A percentile compares a stretch with the other conserved stretches of the same genome.
phyloP scores from a whole-genome alignment of 805 yeast genomes.

The Ogataea haglerorum region DNA sequence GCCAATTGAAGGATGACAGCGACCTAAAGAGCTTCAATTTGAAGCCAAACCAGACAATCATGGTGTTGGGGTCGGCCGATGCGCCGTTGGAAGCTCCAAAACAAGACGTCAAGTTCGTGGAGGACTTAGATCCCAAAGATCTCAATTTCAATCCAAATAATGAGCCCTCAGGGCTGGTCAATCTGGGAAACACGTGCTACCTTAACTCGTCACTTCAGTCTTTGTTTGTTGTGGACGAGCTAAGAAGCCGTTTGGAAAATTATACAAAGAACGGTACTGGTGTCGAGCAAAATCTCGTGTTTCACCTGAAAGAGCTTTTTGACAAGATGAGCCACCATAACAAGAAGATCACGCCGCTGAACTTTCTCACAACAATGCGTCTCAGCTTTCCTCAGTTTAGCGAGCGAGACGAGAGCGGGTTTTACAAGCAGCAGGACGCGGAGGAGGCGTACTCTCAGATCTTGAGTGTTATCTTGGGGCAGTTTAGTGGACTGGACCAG shows the following conservation, averaged over 20 bases:
- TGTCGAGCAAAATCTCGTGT: constrained; percentile 28
- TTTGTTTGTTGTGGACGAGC: constrained; percentile 43
- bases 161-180: constrained; percentile 64
- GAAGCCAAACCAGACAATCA: constrained; percentile 63
- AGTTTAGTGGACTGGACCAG: constrained; percentile 50
- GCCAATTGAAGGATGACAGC: constrained; percentile 72
- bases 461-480: constrained; percentile 47
- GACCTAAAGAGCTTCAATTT: constrained; percentile 49
- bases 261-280: constrained; percentile 19
- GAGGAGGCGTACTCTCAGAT: constrained; percentile 92
- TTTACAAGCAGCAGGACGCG: constrained; percentile 94
- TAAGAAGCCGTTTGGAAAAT: constrained; percentile 32
- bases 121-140: constrained; percentile 47
- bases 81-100: constrained; percentile 43
- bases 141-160: constrained; percentile 20
- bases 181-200: constrained; percentile 77
- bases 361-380: constrained; percentile 64
- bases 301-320: constrained; percentile 41
- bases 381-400: constrained; percentile 82
- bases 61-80: constrained; percentile 83
- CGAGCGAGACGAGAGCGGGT: constrained; percentile 68
- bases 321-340: constrained; percentile 40
- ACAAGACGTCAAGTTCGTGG: constrained; percentile 56
- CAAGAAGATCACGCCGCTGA: constrained; percentile 58
- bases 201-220: constrained; percentile 68